Evolutionary conservation across 2,329 filamentous ascomycete genomes (phyloP).

Genomic region (Aspergillus sp.): DNA sequence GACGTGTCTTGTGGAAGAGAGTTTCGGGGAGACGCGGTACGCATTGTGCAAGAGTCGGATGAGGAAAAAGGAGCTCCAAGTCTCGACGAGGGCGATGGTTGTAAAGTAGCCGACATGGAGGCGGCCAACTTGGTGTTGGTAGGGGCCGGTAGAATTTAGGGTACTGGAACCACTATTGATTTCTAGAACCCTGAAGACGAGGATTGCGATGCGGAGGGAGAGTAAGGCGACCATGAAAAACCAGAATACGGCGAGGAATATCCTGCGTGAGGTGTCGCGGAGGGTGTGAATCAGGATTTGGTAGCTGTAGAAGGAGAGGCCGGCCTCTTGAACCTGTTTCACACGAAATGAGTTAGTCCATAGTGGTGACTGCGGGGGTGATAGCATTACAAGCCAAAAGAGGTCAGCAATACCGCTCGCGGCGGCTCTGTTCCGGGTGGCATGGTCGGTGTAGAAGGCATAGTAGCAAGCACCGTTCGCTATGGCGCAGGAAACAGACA

Average conservation of each 20-base stretch:
- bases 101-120: slow-evolving; percentile 19
- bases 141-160: slow-evolving; percentile 1
- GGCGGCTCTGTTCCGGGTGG: slow-evolving; percentile 2
- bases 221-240: neutral
- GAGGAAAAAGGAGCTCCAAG: slow-evolving; percentile 17
- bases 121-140: slow-evolving; percentile 9
- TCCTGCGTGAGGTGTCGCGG: neutral
- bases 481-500: slow-evolving; percentile 12
- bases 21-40: slow-evolving; percentile 5
- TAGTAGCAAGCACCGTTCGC: slow-evolving; percentile 16
- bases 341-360: neutral
- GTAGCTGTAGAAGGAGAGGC: slow-evolving; percentile 19
- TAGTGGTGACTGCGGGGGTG: neutral
- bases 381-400: slow-evolving; percentile 12
- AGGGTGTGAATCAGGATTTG: slow-evolving; percentile 16
- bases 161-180: neutral
- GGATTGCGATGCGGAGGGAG: slow-evolving; percentile 7
- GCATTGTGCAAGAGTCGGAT: slow-evolving; percentile 11
- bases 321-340: slow-evolving; percentile 15
- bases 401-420: slow-evolving; percentile 17
- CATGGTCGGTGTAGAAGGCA: slow-evolving; percentile 15
- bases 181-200: slow-evolving; percentile 2
- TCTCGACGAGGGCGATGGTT: slow-evolving; percentile 15
- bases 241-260: slow-evolving; percentile 13
- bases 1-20: slow-evolving; percentile 7